A percentile compares a stretch with the other conserved stretches of the same genome.
Conservation (phyloP, 2,329 filamentous ascomycete genomes). For the Spiromastix sp. region DNA sequence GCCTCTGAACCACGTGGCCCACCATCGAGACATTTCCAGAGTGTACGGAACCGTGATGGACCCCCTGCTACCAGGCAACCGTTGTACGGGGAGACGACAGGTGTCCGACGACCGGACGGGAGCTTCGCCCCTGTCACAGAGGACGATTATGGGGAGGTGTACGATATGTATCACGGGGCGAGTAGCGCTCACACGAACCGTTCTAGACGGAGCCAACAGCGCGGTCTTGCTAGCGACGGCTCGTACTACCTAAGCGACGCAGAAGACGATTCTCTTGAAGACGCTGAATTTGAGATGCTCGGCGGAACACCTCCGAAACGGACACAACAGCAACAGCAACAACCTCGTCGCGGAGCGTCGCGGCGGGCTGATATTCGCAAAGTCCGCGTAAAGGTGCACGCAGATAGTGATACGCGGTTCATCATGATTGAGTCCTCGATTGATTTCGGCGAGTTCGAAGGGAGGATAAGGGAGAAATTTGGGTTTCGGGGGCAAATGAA, state of each 20-base stretch:
- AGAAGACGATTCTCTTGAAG: conserved; percentile 59
- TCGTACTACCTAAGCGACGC: conserved; percentile 63
- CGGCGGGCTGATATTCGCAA: conserved; percentile 57
- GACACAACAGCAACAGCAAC: conserved; percentile 16
- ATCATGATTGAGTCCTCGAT: conserved; percentile 70
- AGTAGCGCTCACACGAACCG: conserved; percentile 4
- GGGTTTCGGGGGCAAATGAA: conserved; percentile 51
- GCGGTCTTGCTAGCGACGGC: conserved; percentile 52
- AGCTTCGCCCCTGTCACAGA: conserved; percentile 17
- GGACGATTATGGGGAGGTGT: conserved; percentile 31
- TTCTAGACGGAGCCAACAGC: conserved; percentile 32
- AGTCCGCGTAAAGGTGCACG: conserved; percentile 86
- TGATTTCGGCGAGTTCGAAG: conserved; percentile 66
- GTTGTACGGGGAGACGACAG: conserved; percentile 21
- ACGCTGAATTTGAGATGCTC: conserved; percentile 72
- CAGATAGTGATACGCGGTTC: conserved; percentile 75
- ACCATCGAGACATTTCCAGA: conserved; percentile 23
- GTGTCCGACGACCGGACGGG: conserved; percentile 24
- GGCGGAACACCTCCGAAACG: conserved; percentile 38
- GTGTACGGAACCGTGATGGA: conserved; percentile 18
- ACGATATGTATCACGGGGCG: conserved; percentile 59
- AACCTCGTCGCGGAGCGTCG: conserved; percentile 20
- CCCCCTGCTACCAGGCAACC: conserved; percentile 17
- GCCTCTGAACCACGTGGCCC: conserved; percentile 43
- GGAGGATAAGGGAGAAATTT: conserved; percentile 79